Evolutionary conservation across 768 basidiomycete genomes (phyloP).

Genomic region (Fomitopsis pulvina): DNA sequence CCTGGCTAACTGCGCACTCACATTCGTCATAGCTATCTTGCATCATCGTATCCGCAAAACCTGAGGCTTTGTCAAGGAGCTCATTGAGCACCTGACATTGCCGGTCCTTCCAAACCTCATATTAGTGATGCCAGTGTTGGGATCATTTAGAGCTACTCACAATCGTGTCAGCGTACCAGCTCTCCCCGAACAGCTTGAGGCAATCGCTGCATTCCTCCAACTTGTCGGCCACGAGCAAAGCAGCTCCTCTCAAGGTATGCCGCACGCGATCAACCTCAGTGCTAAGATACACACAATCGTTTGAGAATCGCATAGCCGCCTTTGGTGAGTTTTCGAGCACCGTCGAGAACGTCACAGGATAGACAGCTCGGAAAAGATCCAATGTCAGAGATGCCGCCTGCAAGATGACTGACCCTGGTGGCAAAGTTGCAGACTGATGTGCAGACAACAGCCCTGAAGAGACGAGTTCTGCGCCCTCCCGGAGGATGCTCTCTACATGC

Average conservation of each 20-base stretch:
- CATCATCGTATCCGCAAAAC: slow-evolving; percentile 63
- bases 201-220: slow-evolving; percentile 44
- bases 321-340: slow-evolving; percentile 43
- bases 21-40: slow-evolving; percentile 75
- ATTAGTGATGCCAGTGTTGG: background rate
- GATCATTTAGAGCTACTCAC: slow-evolving; percentile 36
- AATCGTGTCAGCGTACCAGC: slow-evolving; percentile 65
- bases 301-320: slow-evolving; percentile 67
- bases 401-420: slow-evolving; percentile 35
- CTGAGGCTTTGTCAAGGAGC: slow-evolving; percentile 47
- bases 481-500: slow-evolving; percentile 54
- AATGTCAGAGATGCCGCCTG: slow-evolving; percentile 60
- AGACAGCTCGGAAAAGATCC: slow-evolving; percentile 75
- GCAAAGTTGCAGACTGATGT: slow-evolving; percentile 11
- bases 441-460: slow-evolving; percentile 46
- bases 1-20: slow-evolving; percentile 57
- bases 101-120: slow-evolving; percentile 32
- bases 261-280: slow-evolving; percentile 41
- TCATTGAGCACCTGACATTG: slow-evolving; percentile 41
- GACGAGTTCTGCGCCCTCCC: slow-evolving; percentile 61
- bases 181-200: slow-evolving; percentile 52
- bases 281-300: slow-evolving; percentile 70
- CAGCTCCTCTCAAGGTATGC: background rate
- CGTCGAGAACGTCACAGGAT: slow-evolving; percentile 54
- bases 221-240: slow-evolving; percentile 33